Conservation (phyloP, 2,329 filamentous ascomycete genomes). For the Cladosporium sp. region DNA sequence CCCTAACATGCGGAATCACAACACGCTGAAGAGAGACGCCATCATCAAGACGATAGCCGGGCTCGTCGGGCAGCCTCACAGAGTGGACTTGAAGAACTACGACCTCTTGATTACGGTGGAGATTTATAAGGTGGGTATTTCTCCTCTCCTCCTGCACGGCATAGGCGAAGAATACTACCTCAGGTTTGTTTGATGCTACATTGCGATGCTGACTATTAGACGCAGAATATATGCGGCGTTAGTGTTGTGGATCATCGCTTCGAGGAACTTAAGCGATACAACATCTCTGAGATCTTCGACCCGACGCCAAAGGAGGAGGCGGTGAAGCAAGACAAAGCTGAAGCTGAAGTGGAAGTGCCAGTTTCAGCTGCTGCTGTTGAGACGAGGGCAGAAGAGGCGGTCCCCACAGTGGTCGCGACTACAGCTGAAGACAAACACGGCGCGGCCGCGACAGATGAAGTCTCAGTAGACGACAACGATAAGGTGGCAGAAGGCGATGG, state of each 20-base stretch:
- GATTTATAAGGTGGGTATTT: conserved; percentile 69
- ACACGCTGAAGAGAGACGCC: conserved; percentile 63
- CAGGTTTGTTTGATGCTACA: not conserved
- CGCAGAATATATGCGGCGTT: conserved; percentile 72
- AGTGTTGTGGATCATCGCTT: conserved; percentile 75
- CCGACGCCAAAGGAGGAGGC: conserved; percentile 42
- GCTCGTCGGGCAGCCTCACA: conserved; percentile 66
- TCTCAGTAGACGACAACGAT: not conserved
- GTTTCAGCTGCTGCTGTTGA: not conserved
- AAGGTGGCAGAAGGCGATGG: not conserved
- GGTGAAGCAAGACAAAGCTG: not conserved
- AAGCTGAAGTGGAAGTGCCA: not conserved
- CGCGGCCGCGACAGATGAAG: not conserved
- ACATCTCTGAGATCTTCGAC: conserved; percentile 71
- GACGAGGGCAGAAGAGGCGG: not conserved
- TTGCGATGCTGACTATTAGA: conserved; percentile 7
- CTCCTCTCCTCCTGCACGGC: not conserved
- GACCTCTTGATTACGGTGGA: conserved; percentile 79
- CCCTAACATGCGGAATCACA: conserved; percentile 73
- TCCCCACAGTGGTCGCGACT: not conserved
- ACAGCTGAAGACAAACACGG: not conserved
- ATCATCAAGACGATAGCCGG: conserved; percentile 72
- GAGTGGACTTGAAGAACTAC: conserved; percentile 74
- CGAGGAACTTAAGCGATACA: conserved; percentile 73
- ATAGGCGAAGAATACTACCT: not conserved